A percentile compares a stretch with the other conserved stretches of the same genome.
phyloP scores from a whole-genome alignment of 305 asterid genomes.

The Fraxinus sp. region DNA sequence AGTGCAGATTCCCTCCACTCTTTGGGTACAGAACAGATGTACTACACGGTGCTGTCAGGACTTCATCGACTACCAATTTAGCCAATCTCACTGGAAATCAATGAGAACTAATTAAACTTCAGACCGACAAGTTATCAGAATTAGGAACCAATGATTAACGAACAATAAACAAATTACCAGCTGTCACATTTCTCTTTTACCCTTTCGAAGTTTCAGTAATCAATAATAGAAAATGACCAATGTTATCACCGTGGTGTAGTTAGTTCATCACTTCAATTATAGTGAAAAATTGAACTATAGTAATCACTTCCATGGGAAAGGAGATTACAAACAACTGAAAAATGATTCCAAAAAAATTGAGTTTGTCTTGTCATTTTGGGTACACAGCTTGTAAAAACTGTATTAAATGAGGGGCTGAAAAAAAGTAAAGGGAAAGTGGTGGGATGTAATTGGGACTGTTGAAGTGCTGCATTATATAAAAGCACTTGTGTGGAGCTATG shows the following conservation, averaged over 20 bases:
- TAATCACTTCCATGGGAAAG: neutral
- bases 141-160: slow-evolving; percentile 12
- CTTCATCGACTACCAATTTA: slow-evolving; percentile 72
- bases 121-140: neutral
- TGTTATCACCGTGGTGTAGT: neutral
- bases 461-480: neutral
- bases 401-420: neutral
- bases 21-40: slow-evolving; percentile 72
- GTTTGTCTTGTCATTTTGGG: neutral
- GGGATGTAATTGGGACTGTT: neutral
- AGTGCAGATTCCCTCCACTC: slow-evolving; percentile 87
- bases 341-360: slow-evolving; percentile 5
- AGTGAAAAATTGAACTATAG: slow-evolving; percentile 3
- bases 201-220: neutral
- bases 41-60: slow-evolving; percentile 70
- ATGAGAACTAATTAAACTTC: neutral
- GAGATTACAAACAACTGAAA: slow-evolving; percentile 15
- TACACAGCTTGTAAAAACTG: neutral
- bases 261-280: neutral
- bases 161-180: neutral
- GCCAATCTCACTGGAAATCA: slow-evolving; percentile 76
- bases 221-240: neutral
- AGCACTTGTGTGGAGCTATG: neutral
- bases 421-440: neutral
- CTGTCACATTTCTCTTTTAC: neutral